A percentile compares a stretch with the other conserved stretches of the same genome.
Evolutionary conservation across 2,329 filamentous ascomycete species (phyloP).

Genomic region (Stagonosporopsis vannaccii): DNA sequence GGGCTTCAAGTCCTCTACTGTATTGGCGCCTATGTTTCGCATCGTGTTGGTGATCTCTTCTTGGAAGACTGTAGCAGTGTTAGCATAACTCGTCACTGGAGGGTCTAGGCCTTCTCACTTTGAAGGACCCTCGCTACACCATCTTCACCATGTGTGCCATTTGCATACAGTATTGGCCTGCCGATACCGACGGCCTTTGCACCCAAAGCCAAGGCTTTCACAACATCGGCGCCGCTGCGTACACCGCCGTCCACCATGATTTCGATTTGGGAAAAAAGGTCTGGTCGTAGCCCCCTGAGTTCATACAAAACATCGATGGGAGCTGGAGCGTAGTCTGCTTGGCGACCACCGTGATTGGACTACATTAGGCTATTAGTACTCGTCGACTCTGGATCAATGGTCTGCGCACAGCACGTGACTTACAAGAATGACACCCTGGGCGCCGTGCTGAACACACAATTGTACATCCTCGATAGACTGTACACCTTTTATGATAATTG

Average conservation of each 20-base stretch:
- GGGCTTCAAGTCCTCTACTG: background rate
- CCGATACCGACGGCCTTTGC: slow-evolving; percentile 11
- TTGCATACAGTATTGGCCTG: slow-evolving; percentile 6
- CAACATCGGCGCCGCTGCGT: slow-evolving; percentile 5
- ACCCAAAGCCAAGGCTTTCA: slow-evolving; percentile 9
- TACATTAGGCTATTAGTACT: background rate
- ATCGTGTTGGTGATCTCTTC: slow-evolving; percentile 12
- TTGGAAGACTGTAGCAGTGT: slow-evolving; percentile 1
- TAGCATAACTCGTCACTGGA: background rate
- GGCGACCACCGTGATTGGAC: slow-evolving; percentile 9
- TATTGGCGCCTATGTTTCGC: slow-evolving; percentile 10
- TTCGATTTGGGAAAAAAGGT: slow-evolving; percentile 6
- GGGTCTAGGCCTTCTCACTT: background rate
- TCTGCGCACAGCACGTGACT: background rate
- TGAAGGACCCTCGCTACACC: slow-evolving; percentile 4
- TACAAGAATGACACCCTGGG: slow-evolving; percentile 8
- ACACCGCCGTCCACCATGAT: slow-evolving; percentile 9
- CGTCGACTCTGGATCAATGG: background rate
- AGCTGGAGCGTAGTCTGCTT: slow-evolving; percentile 8
- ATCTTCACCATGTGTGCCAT: slow-evolving; percentile 10
- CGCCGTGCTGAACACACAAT: slow-evolving; percentile 1
- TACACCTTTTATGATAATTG: slow-evolving; percentile 7
- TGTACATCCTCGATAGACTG: slow-evolving; percentile 9
- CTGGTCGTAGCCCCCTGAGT: slow-evolving; percentile 2
- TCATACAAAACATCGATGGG: slow-evolving; percentile 7